Evolutionary conservation across 2,329 filamentous ascomycete genomes (phyloP).

Genomic region (Pseudogymnoascus sp.): DNA sequence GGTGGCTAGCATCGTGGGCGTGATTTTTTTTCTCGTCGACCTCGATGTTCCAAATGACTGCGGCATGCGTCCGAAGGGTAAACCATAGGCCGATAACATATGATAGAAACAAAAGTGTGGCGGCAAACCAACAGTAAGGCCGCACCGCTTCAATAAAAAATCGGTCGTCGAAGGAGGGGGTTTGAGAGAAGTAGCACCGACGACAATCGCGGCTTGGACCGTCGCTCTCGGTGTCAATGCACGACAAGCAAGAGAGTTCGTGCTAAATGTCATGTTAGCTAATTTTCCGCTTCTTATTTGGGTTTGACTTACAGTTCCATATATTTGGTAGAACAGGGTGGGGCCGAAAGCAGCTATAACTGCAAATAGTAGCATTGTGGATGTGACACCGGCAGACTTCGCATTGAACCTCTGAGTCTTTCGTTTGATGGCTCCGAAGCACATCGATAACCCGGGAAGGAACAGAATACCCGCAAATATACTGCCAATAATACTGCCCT

Average conservation of each 20-base stretch:
- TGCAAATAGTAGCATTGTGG: constrained; percentile 94
- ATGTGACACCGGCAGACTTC: constrained; percentile 89
- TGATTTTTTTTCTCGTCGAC: constrained; percentile 63
- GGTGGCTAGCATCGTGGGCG: constrained; percentile 24
- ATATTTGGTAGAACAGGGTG: constrained; percentile 97
- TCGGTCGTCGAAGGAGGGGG: constrained; percentile 71
- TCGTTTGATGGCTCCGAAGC: constrained; percentile 92
- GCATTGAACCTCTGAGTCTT: constrained; percentile 99
- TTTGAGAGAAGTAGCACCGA: constrained; percentile 88
- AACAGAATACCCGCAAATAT: constrained; percentile 96
- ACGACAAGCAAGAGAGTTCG: constrained; percentile 76
- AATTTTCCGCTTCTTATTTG: not conserved
- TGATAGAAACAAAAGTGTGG: constrained; percentile 77
- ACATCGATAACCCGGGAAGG: constrained; percentile 93
- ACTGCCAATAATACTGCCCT: constrained; percentile 94
- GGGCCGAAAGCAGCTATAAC: constrained; percentile 93
- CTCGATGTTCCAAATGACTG: constrained; percentile 92
- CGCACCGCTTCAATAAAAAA: constrained; percentile 89
- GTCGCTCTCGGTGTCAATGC: constrained; percentile 39
- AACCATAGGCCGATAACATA: constrained; percentile 94
- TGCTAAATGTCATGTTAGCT: constrained; percentile 50
- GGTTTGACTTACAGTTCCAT: constrained; percentile 62
- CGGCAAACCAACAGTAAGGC: constrained; percentile 87
- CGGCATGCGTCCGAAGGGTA: constrained; percentile 88
- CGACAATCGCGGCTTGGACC: constrained; percentile 62